Percentiles rank a stretch among this genome's conserved stretches.
These are phyloP conservation scores for Arabidopsis suecica DNA, from an alignment of 345 rosid genomes.

Conservation along the genomic window DNA sequence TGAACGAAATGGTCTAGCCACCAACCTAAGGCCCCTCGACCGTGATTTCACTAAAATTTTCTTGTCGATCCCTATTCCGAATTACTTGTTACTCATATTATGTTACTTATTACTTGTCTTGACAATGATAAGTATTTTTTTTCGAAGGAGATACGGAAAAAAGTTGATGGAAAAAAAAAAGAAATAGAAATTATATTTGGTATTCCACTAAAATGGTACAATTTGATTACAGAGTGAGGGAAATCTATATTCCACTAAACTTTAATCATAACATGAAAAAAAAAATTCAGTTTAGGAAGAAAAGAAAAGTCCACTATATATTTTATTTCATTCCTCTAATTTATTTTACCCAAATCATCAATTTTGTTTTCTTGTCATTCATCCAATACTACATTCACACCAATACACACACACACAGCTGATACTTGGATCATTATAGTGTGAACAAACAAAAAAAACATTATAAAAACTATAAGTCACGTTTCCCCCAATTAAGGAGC, in stretches of 20 bases:
- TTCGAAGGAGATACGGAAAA: too few relatives aligned
- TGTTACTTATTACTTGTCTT: too few relatives aligned
- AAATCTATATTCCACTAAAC: too few relatives aligned
- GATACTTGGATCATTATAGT: neutral
- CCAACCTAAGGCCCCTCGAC: conserved; percentile 1
- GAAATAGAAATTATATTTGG: too few relatives aligned
- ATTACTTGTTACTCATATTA: too few relatives aligned
- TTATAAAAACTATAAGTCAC: conserved; percentile 1
- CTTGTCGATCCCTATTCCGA: neutral
- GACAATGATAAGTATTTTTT: too few relatives aligned
- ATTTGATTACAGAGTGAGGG: neutral
- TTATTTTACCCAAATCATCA: neutral
- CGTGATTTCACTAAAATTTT: neutral
- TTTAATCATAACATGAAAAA: too few relatives aligned
- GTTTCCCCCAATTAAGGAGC: conserved; percentile 16
- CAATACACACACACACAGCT: neutral
- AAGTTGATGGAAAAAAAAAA: too few relatives aligned
- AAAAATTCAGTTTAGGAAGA: neutral
- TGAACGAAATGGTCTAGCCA: neutral
- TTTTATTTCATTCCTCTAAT: neutral
- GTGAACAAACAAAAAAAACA: conserved; percentile 13
- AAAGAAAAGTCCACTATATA: neutral
- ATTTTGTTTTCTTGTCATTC: neutral
- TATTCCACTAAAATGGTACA: neutral
- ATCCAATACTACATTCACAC: neutral